These are phyloP conservation scores for Triticum timopheevii DNA, from an alignment of 176 grass and related monocot genomes.

Conservation along the genomic window DNA sequence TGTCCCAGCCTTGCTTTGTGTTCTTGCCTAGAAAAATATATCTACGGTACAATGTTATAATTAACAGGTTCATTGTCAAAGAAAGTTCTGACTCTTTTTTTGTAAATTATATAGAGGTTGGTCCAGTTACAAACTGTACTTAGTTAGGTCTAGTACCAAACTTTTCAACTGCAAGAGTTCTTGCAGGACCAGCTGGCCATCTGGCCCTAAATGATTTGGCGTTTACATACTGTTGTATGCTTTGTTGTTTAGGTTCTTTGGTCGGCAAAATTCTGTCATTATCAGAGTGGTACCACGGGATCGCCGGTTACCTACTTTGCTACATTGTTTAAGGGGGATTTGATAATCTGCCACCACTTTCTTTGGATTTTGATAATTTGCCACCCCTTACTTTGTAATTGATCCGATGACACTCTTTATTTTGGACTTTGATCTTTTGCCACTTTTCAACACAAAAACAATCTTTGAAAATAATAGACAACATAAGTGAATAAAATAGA, in stretches of 20 bases:
- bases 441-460: no score
- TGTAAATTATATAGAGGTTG: background rate
- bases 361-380: no score
- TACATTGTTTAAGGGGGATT: slow-evolving; percentile 1
- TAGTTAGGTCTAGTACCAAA: background rate
- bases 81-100: background rate
- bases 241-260: slow-evolving; percentile 33
- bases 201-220: background rate
- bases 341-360: no score
- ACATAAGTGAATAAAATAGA: no score
- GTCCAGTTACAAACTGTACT: background rate
- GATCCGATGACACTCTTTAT: no score
- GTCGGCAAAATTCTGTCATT: slow-evolving; percentile 9
- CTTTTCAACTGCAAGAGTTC: background rate
- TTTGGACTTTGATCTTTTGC: no score
- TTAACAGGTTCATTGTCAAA: background rate
- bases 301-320: background rate
- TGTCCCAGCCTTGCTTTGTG: background rate
- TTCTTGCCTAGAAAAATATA: slow-evolving; percentile 13
- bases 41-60: background rate
- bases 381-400: no score
- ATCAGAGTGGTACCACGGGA: background rate
- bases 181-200: slow-evolving; percentile 2
- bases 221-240: background rate
- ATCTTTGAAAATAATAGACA: no score